Evolutionary conservation across 2,329 filamentous ascomycete genomes (phyloP), one percentile per base, ranked within the genome.

Genomic region (Cercospora zeina): DNA sequence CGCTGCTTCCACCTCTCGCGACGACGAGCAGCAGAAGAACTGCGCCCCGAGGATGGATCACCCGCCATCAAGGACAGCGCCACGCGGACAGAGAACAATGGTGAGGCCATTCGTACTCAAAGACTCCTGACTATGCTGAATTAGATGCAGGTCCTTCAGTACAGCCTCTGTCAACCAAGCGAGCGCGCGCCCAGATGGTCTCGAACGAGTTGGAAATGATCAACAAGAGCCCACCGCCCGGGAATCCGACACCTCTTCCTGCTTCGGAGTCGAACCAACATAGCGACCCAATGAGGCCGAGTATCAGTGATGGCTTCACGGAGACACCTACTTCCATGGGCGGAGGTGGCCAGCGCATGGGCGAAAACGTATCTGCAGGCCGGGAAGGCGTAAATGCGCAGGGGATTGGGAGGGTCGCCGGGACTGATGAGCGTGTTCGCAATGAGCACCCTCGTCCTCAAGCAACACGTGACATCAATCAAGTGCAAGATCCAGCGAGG

Each of bases 141-240:
- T 11, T 10, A 49, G 16, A 51, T 14, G 31, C 49, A 62, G 61
- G 50, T 39, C 45, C 59, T 47, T 27, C 50, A 54, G 34, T 58
- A 54, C 47, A 65, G 54, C 19, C 58, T 51, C 19, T 9, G 14
- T 27, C 56, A 7, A 59, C 45, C 21, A 51, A 64, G 27, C 54
- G 56, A 47, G 55, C 61, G 50, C 67, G 69, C 31, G 67, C 68
- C 31, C 62, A 67, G 5, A 65, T 61, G 24, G 67, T 70, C 47
- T 69, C 66, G 10, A 67, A 68, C 54, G 69, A 71, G 62, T 54
- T 70, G 19, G 65, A 64, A 24, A 67, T 67, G 64, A 61, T 71
- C 10, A 67, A 68, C 14, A 62, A 62, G 63, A 62, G 67, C 14
- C 66, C 69, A 19, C 65, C 69, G 55, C 66, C 69, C 16, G 58